Base-by-base conservation (phyloP, 1,284 basidiomycete genomes). In the Fomitopsis betulina region DNA sequence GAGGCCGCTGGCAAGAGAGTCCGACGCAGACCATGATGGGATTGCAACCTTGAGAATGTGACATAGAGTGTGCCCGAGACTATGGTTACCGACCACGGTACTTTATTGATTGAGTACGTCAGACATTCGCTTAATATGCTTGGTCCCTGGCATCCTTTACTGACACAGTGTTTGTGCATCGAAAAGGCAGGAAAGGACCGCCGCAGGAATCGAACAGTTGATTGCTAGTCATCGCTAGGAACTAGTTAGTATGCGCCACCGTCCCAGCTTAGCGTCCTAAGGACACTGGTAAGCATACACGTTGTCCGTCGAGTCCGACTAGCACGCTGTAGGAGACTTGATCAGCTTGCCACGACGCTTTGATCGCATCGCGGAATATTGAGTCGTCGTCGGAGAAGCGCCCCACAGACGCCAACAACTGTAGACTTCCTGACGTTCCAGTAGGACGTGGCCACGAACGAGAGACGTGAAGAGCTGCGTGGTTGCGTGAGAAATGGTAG, bases 101-200 rank as follows among this genome's bases (percentile, higher is more conserved):
- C 33, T 51, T 32, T 21, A 51, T 51, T 51, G 49, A 37, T 51
- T 51, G 49, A 19, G 33, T 33, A 51, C 49, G 49, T 51, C 49
- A 51, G 33, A 12, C 1, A 21, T 10, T 51, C 33, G 49, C 49
- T 33, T 37, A 47, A 32, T 32, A 33, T n/a, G 30, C 17, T 15
- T 35, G 13, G 33, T 51, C 32, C 49, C 33, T 35, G 49, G 13
- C 13, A 9, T 30, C 49, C 35, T 15, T 35, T 35, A 13, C 19
- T 30, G 49, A 19, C 32, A 23, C 32, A 33, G 9, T 35, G 49
- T 51, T 51, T 51, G 49, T 51, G 49, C 49, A 17, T 51, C 19
- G 49, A 51, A 51, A 51, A 51, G 49, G 49, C 49, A 51, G 30
- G 49, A 51, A 35, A 9, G 49, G 49, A 51, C 49, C 49, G n/a